Percentiles rank a stretch among this genome's conserved stretches.
These are phyloP conservation scores for Lachnellula hyalina DNA, from an alignment of 2,329 filamentous ascomycete genomes.

Conservation along the genomic window DNA sequence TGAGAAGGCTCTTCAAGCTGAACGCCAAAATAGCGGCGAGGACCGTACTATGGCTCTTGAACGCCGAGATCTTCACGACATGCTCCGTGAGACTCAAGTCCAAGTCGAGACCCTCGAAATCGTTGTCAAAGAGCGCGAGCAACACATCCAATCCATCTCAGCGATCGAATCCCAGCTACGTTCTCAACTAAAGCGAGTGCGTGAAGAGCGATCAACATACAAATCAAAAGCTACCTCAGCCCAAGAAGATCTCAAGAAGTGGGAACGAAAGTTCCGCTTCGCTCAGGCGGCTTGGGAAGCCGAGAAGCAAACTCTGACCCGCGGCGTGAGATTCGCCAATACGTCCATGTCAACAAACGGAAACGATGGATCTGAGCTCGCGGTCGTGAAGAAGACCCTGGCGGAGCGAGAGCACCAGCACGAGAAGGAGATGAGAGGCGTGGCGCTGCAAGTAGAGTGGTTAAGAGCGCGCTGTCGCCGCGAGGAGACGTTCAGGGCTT, in stretches of 20 bases:
- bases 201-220: conserved; percentile 54
- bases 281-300: conserved; percentile 38
- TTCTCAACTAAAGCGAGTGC: conserved; percentile 63
- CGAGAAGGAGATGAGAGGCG: conserved; percentile 69
- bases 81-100: conserved; percentile 57
- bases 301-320: conserved; percentile 38
- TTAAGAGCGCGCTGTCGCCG: conserved; percentile 75
- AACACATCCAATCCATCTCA: conserved; percentile 53
- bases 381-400: conserved; percentile 31
- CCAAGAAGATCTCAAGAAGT: conserved; percentile 21
- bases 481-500: conserved; percentile 73
- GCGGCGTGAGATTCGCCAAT: conserved; percentile 35
- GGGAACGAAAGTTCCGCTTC: conserved; percentile 36
- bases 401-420: conserved; percentile 55
- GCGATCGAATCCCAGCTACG: conserved; percentile 56
- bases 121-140: conserved; percentile 64
- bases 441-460: conserved; percentile 87
- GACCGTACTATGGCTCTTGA: conserved; percentile 55
- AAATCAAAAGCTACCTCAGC: conserved; percentile 18
- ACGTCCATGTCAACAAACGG: conserved; percentile 34
- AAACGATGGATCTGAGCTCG: conserved; percentile 37
- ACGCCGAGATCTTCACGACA: conserved; percentile 53
- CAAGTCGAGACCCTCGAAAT: conserved; percentile 66
- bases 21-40: conserved; percentile 49
- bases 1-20: conserved; percentile 45